phyloP scores from a whole-genome alignment of 176 grass and related monocot species.

The Avena insularis region DNA sequence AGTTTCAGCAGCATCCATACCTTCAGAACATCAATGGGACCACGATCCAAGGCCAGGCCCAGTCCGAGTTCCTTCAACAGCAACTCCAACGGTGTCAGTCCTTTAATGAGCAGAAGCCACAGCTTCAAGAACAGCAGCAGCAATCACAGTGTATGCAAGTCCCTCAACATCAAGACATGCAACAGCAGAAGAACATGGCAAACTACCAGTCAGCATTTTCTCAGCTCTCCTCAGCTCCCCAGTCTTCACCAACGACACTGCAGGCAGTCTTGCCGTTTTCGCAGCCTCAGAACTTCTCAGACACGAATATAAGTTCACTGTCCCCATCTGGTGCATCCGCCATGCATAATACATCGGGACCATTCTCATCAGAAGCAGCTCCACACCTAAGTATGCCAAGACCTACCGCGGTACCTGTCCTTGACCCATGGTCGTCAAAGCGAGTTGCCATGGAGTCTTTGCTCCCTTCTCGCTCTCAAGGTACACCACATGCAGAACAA shows the following conservation, averaged over 20 bases:
- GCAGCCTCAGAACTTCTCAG: constrained; percentile 68
- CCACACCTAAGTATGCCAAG: constrained; percentile 67
- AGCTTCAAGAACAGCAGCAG: constrained; percentile 51
- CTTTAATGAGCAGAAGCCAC: constrained; percentile 65
- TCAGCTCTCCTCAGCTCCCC: constrained; percentile 45
- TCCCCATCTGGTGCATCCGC: constrained; percentile 51
- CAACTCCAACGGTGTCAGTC: constrained; percentile 55
- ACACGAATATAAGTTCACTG: constrained; percentile 59
- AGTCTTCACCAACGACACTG: constrained; percentile 54
- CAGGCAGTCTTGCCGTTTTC: constrained; percentile 58
- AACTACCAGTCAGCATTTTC: constrained; percentile 61
- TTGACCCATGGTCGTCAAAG: constrained; percentile 75
- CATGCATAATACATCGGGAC: constrained; percentile 60
- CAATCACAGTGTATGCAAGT: constrained; percentile 65
- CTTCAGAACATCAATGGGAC: constrained; percentile 56
- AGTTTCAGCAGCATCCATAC: constrained; percentile 67
- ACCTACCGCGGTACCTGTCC: constrained; percentile 52
- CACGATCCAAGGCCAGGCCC: constrained; percentile 62
- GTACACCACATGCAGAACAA: constrained; percentile 59
- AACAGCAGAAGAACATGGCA: constrained; percentile 62
- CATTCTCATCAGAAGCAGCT: constrained; percentile 70
- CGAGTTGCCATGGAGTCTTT: constrained; percentile 76
- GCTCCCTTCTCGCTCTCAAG: constrained; percentile 51
- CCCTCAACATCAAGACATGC: constrained; percentile 76
- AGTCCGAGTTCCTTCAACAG: constrained; percentile 68